Evolutionary conservation across 768 basidiomycete species (phyloP).

Genomic region (Lactifluus echinatus): DNA sequence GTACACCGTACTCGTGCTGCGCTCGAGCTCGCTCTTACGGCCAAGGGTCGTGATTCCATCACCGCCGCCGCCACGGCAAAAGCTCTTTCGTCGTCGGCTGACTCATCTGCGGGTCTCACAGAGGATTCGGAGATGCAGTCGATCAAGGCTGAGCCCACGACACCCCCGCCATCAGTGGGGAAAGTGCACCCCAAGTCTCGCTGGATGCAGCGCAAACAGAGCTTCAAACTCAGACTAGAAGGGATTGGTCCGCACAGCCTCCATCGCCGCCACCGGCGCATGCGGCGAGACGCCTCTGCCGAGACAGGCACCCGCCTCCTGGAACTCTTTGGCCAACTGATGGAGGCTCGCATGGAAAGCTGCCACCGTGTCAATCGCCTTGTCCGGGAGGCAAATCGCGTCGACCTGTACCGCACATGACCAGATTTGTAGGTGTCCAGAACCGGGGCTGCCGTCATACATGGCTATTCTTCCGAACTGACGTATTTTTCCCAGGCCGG

Average conservation of each 20-base stretch:
- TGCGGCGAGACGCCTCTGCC: slow-evolving; percentile 20
- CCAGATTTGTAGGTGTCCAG: slow-evolving; percentile 4
- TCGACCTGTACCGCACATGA: slow-evolving; percentile 22
- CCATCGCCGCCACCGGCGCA: slow-evolving; percentile 25
- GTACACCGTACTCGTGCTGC: slow-evolving; percentile 55
- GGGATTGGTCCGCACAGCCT: slow-evolving; percentile 31
- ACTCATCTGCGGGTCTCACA: slow-evolving; percentile 15
- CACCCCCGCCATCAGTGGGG: slow-evolving; percentile 23
- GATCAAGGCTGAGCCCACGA: slow-evolving; percentile 29
- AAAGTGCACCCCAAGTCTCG: slow-evolving; percentile 26
- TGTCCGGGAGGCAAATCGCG: slow-evolving; percentile 38
- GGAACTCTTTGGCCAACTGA: slow-evolving; percentile 61
- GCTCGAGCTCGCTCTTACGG: slow-evolving; percentile 41
- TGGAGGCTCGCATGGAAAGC: slow-evolving; percentile 69
- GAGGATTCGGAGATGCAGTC: slow-evolving; percentile 20
- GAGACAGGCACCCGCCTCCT: slow-evolving; percentile 46
- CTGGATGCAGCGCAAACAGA: slow-evolving; percentile 54
- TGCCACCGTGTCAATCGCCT: slow-evolving; percentile 58
- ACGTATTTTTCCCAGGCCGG: neutral
- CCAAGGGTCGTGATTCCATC: slow-evolving; percentile 22
- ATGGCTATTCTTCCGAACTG: neutral
- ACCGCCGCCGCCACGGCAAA: slow-evolving; percentile 12
- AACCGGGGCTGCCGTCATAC: neutral
- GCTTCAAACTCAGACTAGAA: slow-evolving; percentile 44
- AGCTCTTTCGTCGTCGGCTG: slow-evolving; percentile 14